Evolutionary conservation across 2,329 filamentous ascomycete species (phyloP), one percentile per base, ranked within the genome.

Genomic region (Fusarium sp.): DNA sequence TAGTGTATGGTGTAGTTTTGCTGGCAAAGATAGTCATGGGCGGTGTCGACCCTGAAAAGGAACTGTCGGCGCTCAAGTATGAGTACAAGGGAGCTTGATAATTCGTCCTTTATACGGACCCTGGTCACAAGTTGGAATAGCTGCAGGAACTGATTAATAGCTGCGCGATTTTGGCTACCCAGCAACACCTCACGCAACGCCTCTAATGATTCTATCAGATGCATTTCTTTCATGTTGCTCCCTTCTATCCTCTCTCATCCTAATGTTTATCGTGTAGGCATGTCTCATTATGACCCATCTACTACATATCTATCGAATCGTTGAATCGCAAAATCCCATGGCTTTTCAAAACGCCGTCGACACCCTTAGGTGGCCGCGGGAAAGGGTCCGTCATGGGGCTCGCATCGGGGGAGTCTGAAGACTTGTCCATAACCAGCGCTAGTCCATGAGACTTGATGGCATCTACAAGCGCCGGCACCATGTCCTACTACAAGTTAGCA

Each of bases 391-490:
- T 80, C 78, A 85, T 79, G 54, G 84, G 78, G 73, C 81, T 80
- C 71, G 80, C 69, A 58, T 85, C 82, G 15, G 83, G 82, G 50
- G 81, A 77, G 72, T 92, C 90, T 66, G 90, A 88, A 6, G 94
- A 94, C 75, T 93, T 94, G 81, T 99, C 96, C 61, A 94, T 93
- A 17, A 99, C 95, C 40, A 99, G 89, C 6, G 97, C 96, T 60
- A 99, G 87, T 30, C 97, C 96, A 58, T 97, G 94, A 30, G 95
- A 95, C 83, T 98, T 98, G 85, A 99, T 96, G 3, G 95, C 94
- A 76, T 97, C 94, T 63, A 97, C 92, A 56, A 99, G 88, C 3
- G 95, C 94, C 1, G 97, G 97, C 10, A 98, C 95, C 86, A 98
- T 95, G 71, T 97, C 94, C 95, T 97, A 70, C 27, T 43, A 20